Base-by-base conservation (phyloP, 352 stramenopile species). In the Globisporangium iwayamae region DNA sequence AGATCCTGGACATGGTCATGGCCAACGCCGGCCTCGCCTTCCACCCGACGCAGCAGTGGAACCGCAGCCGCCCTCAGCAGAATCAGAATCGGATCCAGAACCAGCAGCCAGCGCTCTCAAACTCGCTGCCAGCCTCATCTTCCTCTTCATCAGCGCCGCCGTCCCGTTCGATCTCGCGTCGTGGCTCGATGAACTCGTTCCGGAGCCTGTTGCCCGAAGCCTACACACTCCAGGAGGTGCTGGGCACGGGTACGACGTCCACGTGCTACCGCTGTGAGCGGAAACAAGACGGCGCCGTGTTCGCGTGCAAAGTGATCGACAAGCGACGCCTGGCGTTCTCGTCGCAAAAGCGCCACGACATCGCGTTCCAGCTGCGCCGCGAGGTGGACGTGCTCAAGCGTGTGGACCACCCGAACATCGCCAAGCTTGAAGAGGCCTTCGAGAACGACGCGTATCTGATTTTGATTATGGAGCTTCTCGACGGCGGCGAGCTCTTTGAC, bases 221-320 rank as follows among this genome's bases (percentile, higher is more conserved):
- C n/a, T 92, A 89, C 60, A 60, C 73, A 39, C 72, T 92, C 3
- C 79, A 88, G 52, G 83, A 85, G 38, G 69, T 89, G 18, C 73
- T 84, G 25, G 83, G 83, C 22, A 80, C 74, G 47, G 83, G 83
- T 11, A 92, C 81, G 22, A 92, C 83, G 9, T 90, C 81, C 14
- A 90, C 75, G 41, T 90, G 81, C 64, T 90, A 89, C 69, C 76
- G 79, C 11, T 89, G 77, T 54, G 65, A 71, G 46, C 79, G 81
- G 4, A 65, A 32, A 38, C 78, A 59, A 0, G 81, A 90, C 67
- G 72, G 71, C 30, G 65, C 62, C 8, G 63, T 70, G 51, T 90
- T 90, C 62, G 83, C 83, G 16, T 92, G 83, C 64, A 92, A 92
- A 57, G 82, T 92, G 56, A 89, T 92, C 59, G 81, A 92, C 70